Conservation (phyloP, 208 protist genomes). For the Hexamita inflata region DNA sequence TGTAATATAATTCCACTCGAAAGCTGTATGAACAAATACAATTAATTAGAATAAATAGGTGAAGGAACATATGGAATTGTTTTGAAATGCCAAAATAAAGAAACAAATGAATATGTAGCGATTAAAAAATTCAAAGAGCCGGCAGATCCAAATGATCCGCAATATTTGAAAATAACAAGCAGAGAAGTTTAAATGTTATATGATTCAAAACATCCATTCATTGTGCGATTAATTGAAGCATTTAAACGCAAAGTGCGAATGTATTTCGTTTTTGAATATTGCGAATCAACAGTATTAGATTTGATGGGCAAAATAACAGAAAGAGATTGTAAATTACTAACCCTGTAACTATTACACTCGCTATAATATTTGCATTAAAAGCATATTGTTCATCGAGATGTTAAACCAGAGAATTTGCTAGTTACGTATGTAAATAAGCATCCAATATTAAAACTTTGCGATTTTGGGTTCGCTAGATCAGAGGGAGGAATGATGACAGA, state of each 20-base stretch:
- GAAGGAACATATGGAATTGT: conserved; percentile 49
- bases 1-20: too few species aligned
- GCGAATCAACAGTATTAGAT: conserved; percentile 44
- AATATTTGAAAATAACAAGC: conserved; percentile 2
- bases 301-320: conserved; percentile 36
- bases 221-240: conserved; percentile 42
- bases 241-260: conserved; percentile 42
- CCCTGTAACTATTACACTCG: conserved; percentile 20
- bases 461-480: conserved; percentile 17
- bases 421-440: neutral
- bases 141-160: conserved; percentile 26
- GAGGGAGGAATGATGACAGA: conserved; percentile 44
- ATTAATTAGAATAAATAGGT: conserved; percentile 35
- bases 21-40: conserved; percentile 49
- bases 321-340: conserved; percentile 32
- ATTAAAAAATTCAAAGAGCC: conserved; percentile 49
- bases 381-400: conserved; percentile 12
- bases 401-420: conserved; percentile 34
- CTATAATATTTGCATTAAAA: neutral
- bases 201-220: conserved; percentile 37
- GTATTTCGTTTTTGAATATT: conserved; percentile 48
- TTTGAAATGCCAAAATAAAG: conserved; percentile 39
- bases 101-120: conserved; percentile 37
- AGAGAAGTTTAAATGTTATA: conserved; percentile 44
- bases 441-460: conserved; percentile 31